These are phyloP conservation scores for Aspergillus sp. DNA, from an alignment of 2,329 filamentous ascomycete species.

Conservation along the genomic window DNA sequence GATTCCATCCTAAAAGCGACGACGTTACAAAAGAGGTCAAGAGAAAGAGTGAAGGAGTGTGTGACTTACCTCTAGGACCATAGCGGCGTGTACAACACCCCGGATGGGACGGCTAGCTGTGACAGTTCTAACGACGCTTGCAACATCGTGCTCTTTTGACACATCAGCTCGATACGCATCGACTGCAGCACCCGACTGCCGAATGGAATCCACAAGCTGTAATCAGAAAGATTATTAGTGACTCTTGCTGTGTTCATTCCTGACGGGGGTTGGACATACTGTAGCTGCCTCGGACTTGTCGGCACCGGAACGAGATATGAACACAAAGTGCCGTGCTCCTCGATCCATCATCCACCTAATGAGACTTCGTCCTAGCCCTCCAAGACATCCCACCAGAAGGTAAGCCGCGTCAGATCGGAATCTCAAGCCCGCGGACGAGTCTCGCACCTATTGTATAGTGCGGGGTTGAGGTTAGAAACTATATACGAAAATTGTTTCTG, in stretches of 20 bases:
- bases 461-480: no score
- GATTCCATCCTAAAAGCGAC: no score
- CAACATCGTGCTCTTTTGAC: neutral
- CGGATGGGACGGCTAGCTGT: neutral
- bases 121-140: neutral
- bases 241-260: no score
- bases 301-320: constrained; percentile 26
- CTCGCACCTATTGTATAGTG: no score
- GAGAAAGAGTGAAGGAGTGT: no score
- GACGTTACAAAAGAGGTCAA: no score
- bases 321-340: constrained; percentile 28
- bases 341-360: constrained; percentile 26
- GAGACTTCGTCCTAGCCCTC: constrained; percentile 29
- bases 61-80: neutral
- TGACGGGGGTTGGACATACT: neutral
- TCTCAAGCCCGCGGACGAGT: neutral
- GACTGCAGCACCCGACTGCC: no score
- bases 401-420: constrained; percentile 16
- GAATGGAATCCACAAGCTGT: no score
- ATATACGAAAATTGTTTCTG: no score
- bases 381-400: constrained; percentile 33
- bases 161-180: no score
- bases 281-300: constrained; percentile 1
- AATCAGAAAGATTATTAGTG: no score
- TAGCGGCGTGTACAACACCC: constrained; percentile 1